These are phyloP conservation scores for Trametes pubescens DNA, from an alignment of 1,284 basidiomycete species.

Conservation along the genomic window DNA sequence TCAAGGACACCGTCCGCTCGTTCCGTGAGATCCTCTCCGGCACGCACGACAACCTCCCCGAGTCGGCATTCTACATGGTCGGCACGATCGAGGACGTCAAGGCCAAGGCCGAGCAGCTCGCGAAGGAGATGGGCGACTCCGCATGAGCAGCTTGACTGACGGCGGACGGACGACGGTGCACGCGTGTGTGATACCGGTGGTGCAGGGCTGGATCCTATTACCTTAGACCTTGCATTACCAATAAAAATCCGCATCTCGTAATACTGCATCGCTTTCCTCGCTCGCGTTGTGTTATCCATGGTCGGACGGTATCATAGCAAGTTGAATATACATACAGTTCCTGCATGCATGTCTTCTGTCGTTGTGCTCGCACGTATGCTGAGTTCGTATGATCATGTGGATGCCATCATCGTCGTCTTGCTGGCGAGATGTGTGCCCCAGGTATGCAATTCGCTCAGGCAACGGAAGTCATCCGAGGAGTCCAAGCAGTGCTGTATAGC, in stretches of 20 bases:
- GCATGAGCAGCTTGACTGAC: constrained; percentile 29
- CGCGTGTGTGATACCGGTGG: constrained; percentile 31
- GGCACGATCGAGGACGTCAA: constrained; percentile 96
- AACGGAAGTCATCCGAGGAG: no score
- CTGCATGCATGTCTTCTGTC: neutral
- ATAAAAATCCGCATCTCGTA: constrained; percentile 36
- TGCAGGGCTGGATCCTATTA: constrained; percentile 35
- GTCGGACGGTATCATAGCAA: constrained; percentile 17
- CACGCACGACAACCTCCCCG: constrained; percentile 87
- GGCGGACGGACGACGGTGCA: constrained; percentile 22
- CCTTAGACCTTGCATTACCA: constrained; percentile 35
- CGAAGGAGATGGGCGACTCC: constrained; percentile 87
- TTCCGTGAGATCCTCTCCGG: constrained; percentile 98
- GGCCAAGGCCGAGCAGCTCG: constrained; percentile 94
- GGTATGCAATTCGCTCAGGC: no score
- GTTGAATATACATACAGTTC: constrained; percentile 25
- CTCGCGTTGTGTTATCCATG: constrained; percentile 10
- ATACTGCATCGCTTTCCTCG: constrained; percentile 17
- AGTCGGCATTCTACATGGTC: constrained; percentile 95
- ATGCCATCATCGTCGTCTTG: no score
- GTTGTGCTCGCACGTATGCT: no score
- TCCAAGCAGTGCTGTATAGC: neutral
- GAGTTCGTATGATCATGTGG: no score
- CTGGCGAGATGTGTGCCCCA: no score
- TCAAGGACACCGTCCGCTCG: constrained; percentile 92